A percentile compares a stretch with the other conserved stretches of the same genome.
Evolutionary conservation across 257 asterid species (phyloP).

Genomic region (Avicennia marina): DNA sequence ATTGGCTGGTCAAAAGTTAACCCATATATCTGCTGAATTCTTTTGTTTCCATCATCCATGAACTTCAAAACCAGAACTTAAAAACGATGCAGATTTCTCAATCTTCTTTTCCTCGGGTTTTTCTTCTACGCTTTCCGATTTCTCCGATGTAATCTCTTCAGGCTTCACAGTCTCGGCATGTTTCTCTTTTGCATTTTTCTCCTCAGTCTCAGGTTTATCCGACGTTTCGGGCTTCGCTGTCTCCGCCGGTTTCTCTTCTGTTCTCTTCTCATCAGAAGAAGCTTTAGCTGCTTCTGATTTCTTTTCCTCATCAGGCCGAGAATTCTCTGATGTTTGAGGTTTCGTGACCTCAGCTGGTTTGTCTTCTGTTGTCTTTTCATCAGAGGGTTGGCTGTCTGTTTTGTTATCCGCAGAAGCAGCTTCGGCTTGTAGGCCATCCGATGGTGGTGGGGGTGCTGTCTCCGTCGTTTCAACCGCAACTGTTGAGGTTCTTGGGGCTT

Average conservation of each 20-base stretch:
- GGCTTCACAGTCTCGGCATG: too few species aligned
- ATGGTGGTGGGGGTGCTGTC: neutral
- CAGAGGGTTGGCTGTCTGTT: neutral
- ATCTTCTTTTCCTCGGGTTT: constrained; percentile 10
- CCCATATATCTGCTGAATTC: neutral
- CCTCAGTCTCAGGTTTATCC: too few species aligned
- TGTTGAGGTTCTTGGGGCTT: constrained; percentile 19
- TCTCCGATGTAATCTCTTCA: too few species aligned
- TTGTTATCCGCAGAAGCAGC: constrained; percentile 2
- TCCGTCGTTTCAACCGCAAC: neutral
- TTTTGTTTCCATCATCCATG: neutral
- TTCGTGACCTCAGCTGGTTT: neutral
- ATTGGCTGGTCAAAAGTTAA: neutral
- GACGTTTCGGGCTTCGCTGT: neutral
- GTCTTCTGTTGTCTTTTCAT: constrained; percentile 12
- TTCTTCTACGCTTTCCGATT: constrained; percentile 10
- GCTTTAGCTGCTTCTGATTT: neutral
- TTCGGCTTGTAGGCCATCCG: constrained; percentile 4
- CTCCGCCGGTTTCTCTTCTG: constrained; percentile 2
- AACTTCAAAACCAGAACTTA: constrained; percentile 22
- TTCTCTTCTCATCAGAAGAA: neutral
- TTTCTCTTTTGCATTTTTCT: too few species aligned
- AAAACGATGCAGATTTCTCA: constrained; percentile 11
- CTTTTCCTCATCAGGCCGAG: too few species aligned
- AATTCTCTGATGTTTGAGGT: neutral